Percentiles rank a stretch among this genome's conserved stretches.
phyloP scores from a whole-genome alignment of 2,329 filamentous ascomycete species.

The Clonostachys byssicola region DNA sequence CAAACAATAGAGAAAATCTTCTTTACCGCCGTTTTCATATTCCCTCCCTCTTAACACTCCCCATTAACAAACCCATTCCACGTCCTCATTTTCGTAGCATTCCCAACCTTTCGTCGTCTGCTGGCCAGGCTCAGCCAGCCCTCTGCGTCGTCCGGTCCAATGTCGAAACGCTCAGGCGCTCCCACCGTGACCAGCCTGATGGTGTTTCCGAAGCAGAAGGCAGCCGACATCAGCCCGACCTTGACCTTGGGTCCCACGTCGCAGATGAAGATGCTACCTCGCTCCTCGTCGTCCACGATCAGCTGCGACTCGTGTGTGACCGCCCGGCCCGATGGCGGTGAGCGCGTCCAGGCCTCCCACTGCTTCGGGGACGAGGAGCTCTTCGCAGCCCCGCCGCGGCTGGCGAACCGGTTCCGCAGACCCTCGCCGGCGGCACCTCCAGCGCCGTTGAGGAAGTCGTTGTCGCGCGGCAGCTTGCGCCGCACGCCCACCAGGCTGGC shows the following conservation, averaged over 20 bases:
- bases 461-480: constrained; percentile 21
- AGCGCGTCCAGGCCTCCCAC: constrained; percentile 54
- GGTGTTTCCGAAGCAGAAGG: constrained; percentile 67
- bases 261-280: constrained; percentile 56
- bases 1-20: too few relatives aligned
- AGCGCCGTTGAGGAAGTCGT: constrained; percentile 5
- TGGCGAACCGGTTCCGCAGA: constrained; percentile 20
- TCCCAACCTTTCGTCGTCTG: constrained; percentile 28
- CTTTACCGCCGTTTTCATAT: too few relatives aligned
- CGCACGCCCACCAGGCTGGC: constrained; percentile 62
- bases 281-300: constrained; percentile 32
- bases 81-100: not conserved
- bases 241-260: constrained; percentile 60
- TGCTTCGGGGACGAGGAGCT: constrained; percentile 17
- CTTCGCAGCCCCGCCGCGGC: constrained; percentile 7
- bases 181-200: constrained; percentile 67
- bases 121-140: constrained; percentile 22
- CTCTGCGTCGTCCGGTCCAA: constrained; percentile 20
- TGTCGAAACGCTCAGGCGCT: constrained; percentile 59
- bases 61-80: not conserved
- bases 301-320: constrained; percentile 39
- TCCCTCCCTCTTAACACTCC: too few relatives aligned
- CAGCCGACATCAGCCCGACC: constrained; percentile 62
- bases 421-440: constrained; percentile 9
- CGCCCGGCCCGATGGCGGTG: constrained; percentile 32